Percentiles rank a stretch among this genome's conserved stretches.
These are phyloP conservation scores for Stephania cephalantha DNA, from an alignment of 164 flowering plant species.

Conservation along the genomic window DNA sequence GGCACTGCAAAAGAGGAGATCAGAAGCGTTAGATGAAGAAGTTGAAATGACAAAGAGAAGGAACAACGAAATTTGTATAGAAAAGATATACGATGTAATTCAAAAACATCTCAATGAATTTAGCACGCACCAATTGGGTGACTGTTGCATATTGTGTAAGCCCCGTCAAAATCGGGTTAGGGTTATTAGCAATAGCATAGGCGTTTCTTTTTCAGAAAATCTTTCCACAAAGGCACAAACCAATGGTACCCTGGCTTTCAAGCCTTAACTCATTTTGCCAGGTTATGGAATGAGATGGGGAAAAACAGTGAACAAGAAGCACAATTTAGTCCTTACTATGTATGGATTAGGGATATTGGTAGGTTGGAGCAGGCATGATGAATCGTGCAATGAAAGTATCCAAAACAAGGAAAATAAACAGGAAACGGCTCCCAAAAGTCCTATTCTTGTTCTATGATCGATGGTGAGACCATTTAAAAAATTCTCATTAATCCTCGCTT, in stretches of 20 bases:
- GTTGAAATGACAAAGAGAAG: not conserved
- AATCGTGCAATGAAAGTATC: no score
- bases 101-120: not conserved
- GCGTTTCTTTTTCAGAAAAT: no score
- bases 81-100: not conserved
- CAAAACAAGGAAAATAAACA: not conserved
- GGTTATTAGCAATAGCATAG: no score
- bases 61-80: not conserved
- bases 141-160: not conserved
- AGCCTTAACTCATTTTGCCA: no score
- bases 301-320: no score
- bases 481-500: no score
- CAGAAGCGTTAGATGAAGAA: not conserved
- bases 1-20: constrained; percentile 40
- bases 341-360: no score
- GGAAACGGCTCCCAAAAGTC: not conserved
- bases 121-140: not conserved
- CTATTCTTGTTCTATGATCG: not conserved
- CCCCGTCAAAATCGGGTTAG: not conserved
- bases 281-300: not conserved
- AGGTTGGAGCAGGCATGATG: no score
- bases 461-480: not conserved
- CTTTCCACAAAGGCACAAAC: not conserved
- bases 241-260: not conserved
- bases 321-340: no score